These are phyloP conservation scores for Glycine latifolia DNA, from an alignment of 306 rosid genomes.

Conservation along the genomic window DNA sequence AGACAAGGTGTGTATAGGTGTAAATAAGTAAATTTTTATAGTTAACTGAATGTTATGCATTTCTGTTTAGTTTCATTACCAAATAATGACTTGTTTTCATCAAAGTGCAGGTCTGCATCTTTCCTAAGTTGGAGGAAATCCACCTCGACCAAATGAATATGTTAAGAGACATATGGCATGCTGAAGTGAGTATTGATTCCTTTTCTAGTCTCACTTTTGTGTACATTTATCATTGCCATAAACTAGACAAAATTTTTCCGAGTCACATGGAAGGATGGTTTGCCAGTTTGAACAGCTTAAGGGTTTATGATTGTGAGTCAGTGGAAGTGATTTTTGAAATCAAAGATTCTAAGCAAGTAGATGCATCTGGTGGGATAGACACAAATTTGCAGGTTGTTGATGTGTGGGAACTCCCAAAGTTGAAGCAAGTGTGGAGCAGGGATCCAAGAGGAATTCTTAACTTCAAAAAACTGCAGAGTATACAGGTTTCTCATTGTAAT, in stretches of 20 bases:
- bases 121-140: slow-evolving; percentile 39
- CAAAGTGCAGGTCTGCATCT: not conserved
- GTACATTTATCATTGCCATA: not conserved
- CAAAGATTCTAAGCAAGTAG: not conserved
- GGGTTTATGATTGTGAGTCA: not conserved
- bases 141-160: not conserved
- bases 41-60: not conserved
- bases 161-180: slow-evolving; percentile 28
- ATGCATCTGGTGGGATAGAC: not conserved
- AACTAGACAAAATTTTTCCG: slow-evolving; percentile 30
- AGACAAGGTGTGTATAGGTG: slow-evolving; percentile 3
- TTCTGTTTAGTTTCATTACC: not conserved
- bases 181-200: not conserved
- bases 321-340: slow-evolving; percentile 42
- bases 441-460: slow-evolving; percentile 11
- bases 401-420: not conserved
- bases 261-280: slow-evolving; percentile 13
- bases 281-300: not conserved
- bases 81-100: not conserved
- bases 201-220: slow-evolving; percentile 4
- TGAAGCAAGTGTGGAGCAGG: not conserved
- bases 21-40: not conserved
- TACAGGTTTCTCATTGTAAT: rapidly evolving
- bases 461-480: not conserved
- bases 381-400: not conserved